These are phyloP conservation scores for Tolypocladium cylindrosporum DNA, from an alignment of 2,329 filamentous ascomycete species.

Conservation along the genomic window DNA sequence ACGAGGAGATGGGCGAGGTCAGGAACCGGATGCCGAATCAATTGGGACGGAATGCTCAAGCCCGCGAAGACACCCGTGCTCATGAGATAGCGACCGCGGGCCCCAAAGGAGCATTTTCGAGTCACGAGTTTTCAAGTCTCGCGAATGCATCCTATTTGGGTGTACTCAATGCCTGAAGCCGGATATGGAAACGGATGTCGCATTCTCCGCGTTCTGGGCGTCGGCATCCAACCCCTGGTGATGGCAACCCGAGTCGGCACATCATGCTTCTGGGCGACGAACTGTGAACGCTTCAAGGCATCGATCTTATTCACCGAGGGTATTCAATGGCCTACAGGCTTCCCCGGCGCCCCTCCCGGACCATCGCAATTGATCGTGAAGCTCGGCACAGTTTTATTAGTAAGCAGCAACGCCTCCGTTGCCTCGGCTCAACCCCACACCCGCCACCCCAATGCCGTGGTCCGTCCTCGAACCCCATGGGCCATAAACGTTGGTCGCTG, in stretches of 20 bases:
- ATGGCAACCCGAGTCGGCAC: background rate
- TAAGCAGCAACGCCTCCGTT: slow-evolving; percentile 5
- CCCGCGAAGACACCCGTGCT: too few relatives aligned
- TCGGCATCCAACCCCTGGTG: background rate
- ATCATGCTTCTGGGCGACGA: background rate
- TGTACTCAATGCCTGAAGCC: background rate
- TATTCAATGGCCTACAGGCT: background rate
- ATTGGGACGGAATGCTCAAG: too few relatives aligned
- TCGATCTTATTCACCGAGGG: background rate
- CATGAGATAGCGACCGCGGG: too few relatives aligned
- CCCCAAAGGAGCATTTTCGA: too few relatives aligned
- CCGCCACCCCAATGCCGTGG: slow-evolving; percentile 10
- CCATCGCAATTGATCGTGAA: background rate
- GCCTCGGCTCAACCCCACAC: slow-evolving; percentile 22
- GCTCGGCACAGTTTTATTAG: slow-evolving; percentile 2
- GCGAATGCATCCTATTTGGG: background rate
- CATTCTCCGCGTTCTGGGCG: background rate
- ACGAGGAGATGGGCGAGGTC: too few relatives aligned
- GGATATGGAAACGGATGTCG: background rate
- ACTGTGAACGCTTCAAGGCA: background rate
- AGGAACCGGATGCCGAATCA: too few relatives aligned
- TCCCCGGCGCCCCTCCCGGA: background rate
- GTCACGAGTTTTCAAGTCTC: background rate
- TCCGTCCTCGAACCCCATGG: slow-evolving; percentile 3
- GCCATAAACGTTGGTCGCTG: slow-evolving; percentile 4